Conservation (phyloP, 805 yeast genomes). For the Wilhelminamyces savonicus region DNA sequence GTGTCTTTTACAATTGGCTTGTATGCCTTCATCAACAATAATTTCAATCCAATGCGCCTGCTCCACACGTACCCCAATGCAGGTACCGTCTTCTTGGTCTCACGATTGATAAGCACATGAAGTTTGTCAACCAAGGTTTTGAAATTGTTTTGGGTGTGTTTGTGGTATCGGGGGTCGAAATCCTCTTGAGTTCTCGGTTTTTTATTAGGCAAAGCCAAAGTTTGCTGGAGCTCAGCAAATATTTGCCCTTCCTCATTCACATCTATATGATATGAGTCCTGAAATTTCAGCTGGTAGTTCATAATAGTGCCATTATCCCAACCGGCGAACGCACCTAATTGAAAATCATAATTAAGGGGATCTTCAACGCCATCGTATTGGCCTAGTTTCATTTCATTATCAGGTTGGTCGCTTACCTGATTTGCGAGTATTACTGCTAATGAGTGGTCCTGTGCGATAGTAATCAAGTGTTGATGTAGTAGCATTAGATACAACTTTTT, state of each 20-base stretch:
- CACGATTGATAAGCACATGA: constrained; percentile 3
- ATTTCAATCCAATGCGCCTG: constrained; percentile 16
- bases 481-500: constrained; percentile 37
- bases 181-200: not conserved
- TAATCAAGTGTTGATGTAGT: constrained; percentile 42
- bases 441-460: constrained; percentile 39
- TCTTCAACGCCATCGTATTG: constrained; percentile 16
- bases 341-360: constrained; percentile 50
- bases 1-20: constrained; percentile 12
- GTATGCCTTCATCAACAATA: constrained; percentile 24
- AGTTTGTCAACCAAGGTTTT: constrained; percentile 4
- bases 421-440: constrained; percentile 69
- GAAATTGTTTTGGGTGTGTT: not conserved
- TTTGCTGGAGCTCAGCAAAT: no score
- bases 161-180: constrained; percentile 6
- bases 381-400: constrained; percentile 5
- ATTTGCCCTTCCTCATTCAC: no score
- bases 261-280: no score
- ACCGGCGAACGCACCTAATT: constrained; percentile 67
- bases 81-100: constrained; percentile 19
- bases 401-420: constrained; percentile 68
- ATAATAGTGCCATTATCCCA: constrained; percentile 43
- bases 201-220: no score
- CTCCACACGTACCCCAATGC: constrained; percentile 30
- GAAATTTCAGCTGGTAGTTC: no score